Evolutionary conservation across 768 basidiomycete species (phyloP), one percentile per base, ranked within the genome.

Genomic region (Solioccasus polychromus): DNA sequence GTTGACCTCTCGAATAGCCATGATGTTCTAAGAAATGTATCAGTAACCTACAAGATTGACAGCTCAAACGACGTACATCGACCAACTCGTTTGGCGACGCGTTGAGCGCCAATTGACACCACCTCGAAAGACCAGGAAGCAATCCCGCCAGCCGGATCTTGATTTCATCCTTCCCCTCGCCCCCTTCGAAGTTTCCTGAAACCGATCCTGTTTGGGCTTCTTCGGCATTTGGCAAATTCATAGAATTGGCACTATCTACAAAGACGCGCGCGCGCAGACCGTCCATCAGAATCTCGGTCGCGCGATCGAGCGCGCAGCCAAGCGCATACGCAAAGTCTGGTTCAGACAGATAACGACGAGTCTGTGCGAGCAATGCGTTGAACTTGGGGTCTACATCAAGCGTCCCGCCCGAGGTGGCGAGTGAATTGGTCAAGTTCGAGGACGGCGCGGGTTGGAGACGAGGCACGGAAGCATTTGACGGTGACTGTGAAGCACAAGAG

Each of bases 31-130:
- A 4, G 56, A 1, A 35, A 40, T 7, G 2, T 26, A 11, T 35
- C 42, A 44, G 24, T n/a, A n/a, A n/a, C 31, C 3, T 14, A 8
- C 31, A 30, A 61, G 44, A 36, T 51, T 18, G 47, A 37, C 10
- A 35, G 9, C 32, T 1, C 10, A 11, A 42, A 18, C 7, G 77
- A 8, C 87, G 66, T 60, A 91, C 92, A 69, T 93, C 90, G 22
- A 91, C 77, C 52, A 92, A 69, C 61, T 88, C 88, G 61, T 89
- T 91, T 28, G 88, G 89, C 44, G 84, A 61, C 15, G 77, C 78
- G 51, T 80, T 75, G 54, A 92, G 61, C 30, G 83, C 82, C 47
- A 80, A 47, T 51, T 78, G 78, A 56, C 83, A 84, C 90, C 92
- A 92, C 45, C 80, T 71, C 44, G 86, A 82, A 32, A 96, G 68